Evolutionary conservation across 164 flowering plant species (phyloP), one percentile per base, ranked within the genome.

Genomic region (Aristolochia fimbriata): DNA sequence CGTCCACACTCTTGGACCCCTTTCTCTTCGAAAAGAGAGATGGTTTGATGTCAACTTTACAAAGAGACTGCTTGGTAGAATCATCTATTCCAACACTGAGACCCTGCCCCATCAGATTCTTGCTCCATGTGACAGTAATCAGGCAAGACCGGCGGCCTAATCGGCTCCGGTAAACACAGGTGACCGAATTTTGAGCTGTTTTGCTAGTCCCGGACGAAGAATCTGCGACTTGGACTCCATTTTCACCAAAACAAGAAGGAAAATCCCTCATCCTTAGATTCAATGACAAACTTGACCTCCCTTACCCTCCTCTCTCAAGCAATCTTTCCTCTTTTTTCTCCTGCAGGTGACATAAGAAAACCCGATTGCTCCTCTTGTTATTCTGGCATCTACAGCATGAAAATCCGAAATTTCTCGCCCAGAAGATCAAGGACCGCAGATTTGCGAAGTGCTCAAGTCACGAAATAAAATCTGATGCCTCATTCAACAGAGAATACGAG

Each of bases 241-340:
- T 78, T 60, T 78, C 79, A 59, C 74, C 77, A 65, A 75, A 78
- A 71, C 81, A 78, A 5, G 81, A 75, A 55, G 81, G 78, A 48
- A 78, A 78, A 58, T 75, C 81, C 52, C 75, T 73, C 81, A 78
- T 78, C 56, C 6, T 65, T 58, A 43, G 45, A 17, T 24, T 17
- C 49, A 47, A 47, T 47, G 30, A 14, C 46, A 2, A 16, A 55
- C 15, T n/a, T 52, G 10, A 50, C 8, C 48, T 37, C 10, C n/a
- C 33, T 15, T 12, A 19, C 31, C 15, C 25, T 21, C 17, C 23
- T 46, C 30, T 24, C 12, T 11, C 24, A 19, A 6, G 47, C 27
- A 31, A 48, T 33, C 27, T 24, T 55, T 24, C 33, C 59, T 46
- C 4, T 54, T 31, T 59, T 53, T 45, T 63, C 27, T 54, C 55